These are phyloP conservation scores for Phytophthora multivora DNA, from an alignment of 352 stramenopile species.

Conservation along the genomic window DNA sequence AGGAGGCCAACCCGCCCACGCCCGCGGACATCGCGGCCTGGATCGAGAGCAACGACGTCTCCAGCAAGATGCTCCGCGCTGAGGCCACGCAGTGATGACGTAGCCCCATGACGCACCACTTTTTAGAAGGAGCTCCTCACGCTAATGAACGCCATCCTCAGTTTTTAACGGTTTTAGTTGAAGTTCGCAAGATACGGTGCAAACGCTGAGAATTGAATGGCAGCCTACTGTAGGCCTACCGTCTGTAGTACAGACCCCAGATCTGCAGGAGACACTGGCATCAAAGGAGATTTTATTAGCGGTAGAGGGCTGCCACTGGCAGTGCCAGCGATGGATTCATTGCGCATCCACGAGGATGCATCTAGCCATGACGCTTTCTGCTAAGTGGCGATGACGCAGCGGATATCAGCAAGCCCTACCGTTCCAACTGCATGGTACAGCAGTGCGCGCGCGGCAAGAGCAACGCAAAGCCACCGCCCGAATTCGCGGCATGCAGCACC, in stretches of 20 bases:
- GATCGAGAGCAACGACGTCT: conserved; percentile 80
- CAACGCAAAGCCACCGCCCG: conserved; percentile 19
- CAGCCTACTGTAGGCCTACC: too few species aligned
- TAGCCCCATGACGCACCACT: background rate
- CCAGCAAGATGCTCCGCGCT: conserved; percentile 68
- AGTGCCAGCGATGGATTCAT: conserved; percentile 1
- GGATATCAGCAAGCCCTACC: background rate
- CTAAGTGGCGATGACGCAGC: conserved; percentile 11
- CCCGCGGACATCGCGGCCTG: conserved; percentile 61
- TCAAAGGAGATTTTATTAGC: too few species aligned
- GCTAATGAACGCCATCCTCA: conserved; percentile 25
- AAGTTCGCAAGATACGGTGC: background rate
- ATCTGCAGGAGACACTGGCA: too few species aligned
- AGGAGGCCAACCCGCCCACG: conserved; percentile 44
- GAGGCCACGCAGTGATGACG: conserved; percentile 29
- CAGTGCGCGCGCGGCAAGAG: too few species aligned
- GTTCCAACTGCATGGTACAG: background rate
- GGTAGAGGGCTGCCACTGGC: background rate
- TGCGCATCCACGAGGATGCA: conserved; percentile 11
- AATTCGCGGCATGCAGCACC: background rate
- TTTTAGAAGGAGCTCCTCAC: conserved; percentile 29
- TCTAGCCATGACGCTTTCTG: conserved; percentile 16
- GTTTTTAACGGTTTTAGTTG: conserved; percentile 9
- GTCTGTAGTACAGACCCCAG: too few species aligned
- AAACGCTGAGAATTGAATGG: background rate